Evolutionary conservation across 2,329 filamentous ascomycete genomes (phyloP).

Genomic region (Aaosphaeria pasadenensis): DNA sequence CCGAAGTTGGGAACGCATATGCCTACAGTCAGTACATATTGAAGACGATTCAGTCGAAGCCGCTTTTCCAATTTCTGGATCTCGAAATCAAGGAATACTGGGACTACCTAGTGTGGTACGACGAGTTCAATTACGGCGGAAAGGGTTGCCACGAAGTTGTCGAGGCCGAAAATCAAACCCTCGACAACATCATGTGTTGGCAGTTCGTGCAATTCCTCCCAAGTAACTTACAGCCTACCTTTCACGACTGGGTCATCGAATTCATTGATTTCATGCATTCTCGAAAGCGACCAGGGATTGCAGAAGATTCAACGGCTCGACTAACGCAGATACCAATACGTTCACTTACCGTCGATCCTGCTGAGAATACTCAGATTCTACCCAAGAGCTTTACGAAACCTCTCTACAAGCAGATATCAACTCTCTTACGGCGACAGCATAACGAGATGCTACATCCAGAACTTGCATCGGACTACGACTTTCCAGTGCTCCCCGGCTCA

Average conservation of each 20-base stretch:
- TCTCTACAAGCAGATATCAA: slow-evolving; percentile 80
- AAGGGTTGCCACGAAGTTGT: slow-evolving; percentile 83
- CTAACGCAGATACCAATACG: slow-evolving; percentile 61
- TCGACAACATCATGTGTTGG: slow-evolving; percentile 98
- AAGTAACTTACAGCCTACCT: slow-evolving; percentile 72
- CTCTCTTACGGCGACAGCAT: slow-evolving; percentile 80
- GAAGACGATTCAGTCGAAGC: slow-evolving; percentile 93
- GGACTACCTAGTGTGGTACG: slow-evolving; percentile 99
- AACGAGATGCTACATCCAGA: slow-evolving; percentile 87
- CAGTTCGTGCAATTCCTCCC: slow-evolving; percentile 91
- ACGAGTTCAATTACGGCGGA: slow-evolving; percentile 97
- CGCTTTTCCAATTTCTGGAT: slow-evolving; percentile 95
- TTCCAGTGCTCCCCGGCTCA: slow-evolving; percentile 75
- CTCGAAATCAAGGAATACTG: slow-evolving; percentile 98
- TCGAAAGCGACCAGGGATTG: slow-evolving; percentile 63
- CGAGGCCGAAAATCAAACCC: slow-evolving; percentile 70
- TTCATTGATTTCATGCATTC: slow-evolving; percentile 93
- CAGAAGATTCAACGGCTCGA: slow-evolving; percentile 51
- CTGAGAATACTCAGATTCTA: slow-evolving; percentile 64
- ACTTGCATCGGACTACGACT: slow-evolving; percentile 80
- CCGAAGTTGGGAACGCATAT: slow-evolving; percentile 93
- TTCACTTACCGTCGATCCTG: slow-evolving; percentile 52
- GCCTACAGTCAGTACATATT: slow-evolving; percentile 97
- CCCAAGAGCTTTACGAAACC: slow-evolving; percentile 85
- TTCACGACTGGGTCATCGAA: slow-evolving; percentile 90